Evolutionary conservation across 352 stramenopile species (phyloP).

Genomic region (Globisporangium alternatum): DNA sequence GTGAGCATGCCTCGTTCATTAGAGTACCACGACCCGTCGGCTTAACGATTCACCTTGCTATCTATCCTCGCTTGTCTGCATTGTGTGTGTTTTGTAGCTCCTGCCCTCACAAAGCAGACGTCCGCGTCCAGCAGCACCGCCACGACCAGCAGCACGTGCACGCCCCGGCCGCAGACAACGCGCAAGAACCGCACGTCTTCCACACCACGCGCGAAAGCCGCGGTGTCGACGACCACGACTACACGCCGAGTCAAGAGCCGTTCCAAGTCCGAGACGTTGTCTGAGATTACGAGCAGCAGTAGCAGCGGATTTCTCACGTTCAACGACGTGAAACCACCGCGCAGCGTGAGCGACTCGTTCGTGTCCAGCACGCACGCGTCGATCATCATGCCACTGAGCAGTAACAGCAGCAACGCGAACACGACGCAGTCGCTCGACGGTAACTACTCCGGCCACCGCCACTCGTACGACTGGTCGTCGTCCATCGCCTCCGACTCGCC

Average conservation of each 20-base stretch:
- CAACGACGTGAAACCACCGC: slow-evolving; percentile 26
- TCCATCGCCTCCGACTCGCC: slow-evolving; percentile 24
- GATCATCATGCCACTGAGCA: slow-evolving; percentile 23
- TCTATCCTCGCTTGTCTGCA: not conserved
- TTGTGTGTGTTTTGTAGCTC: not conserved
- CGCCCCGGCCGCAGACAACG: slow-evolving; percentile 15
- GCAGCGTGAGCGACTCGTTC: slow-evolving; percentile 36
- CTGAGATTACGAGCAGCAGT: slow-evolving; percentile 14
- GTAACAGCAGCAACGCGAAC: not conserved
- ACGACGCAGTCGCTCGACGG: not conserved
- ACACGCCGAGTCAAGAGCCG: slow-evolving; percentile 40
- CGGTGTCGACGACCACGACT: slow-evolving; percentile 7
- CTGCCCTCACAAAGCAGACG: slow-evolving; percentile 7
- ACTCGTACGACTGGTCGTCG: slow-evolving; percentile 38
- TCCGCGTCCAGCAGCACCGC: slow-evolving; percentile 5
- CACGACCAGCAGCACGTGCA: not conserved
- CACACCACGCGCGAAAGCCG: slow-evolving; percentile 33
- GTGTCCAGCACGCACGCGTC: slow-evolving; percentile 16
- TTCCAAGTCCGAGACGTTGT: slow-evolving; percentile 64
- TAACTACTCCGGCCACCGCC: slow-evolving; percentile 4
- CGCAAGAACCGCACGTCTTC: slow-evolving; percentile 30
- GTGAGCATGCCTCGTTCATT: not conserved
- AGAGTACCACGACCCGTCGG: not conserved
- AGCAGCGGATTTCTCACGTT: slow-evolving; percentile 22
- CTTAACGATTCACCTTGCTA: not conserved